Evolutionary conservation across 1,284 basidiomycete genomes (phyloP), one percentile per base, ranked within the genome.

Genomic region (Rhodofomes roseus): DNA sequence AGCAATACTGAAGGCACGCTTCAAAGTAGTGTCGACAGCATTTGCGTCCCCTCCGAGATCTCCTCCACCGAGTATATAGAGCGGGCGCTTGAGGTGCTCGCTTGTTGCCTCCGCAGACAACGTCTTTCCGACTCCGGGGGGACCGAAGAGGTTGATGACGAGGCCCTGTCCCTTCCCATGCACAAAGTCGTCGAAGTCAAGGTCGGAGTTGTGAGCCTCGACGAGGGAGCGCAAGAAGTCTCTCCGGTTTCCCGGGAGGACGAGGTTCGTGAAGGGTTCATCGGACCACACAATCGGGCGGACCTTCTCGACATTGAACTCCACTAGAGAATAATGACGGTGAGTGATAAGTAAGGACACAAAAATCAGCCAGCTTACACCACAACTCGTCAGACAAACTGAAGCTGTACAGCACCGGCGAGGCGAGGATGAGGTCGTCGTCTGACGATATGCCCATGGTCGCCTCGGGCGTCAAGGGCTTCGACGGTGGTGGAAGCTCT

Each of bases 151-250:
- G 61, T 85, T 84, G 65, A 85, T 75, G 46, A 86, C 80, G 34
- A 87, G 74, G 4, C 84, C 84, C 27, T 82, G 79, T 8, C 85
- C 84, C 66, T 86, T 86, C 53, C 82, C 84, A 64, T 81, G 78
- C 62, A 86, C 81, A 63, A 86, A 85, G 65, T 86, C 84, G 61
- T 86, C 83, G 64, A 85, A 83, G 18, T 78, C 78, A 7, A 80
- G 65, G 59, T 80, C 78, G 18, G 73, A 71, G 66, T 79, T 79
- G 65, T 86, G 84, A 1, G 82, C 79, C 62, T 85, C 82, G 16
- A 85, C 80, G 4, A 86, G 78, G 0, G 83, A 83, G 40, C 79
- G 79, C 9, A 86, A 73, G 8, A 85, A 76, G 16, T 76, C 70
- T 72, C 85, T 86, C 48, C 79, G 76, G 44, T 75, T 77, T 0